Evolutionary conservation across 2,329 filamentous ascomycete genomes (phyloP).

Genomic region (Colletotrichum sp.): DNA sequence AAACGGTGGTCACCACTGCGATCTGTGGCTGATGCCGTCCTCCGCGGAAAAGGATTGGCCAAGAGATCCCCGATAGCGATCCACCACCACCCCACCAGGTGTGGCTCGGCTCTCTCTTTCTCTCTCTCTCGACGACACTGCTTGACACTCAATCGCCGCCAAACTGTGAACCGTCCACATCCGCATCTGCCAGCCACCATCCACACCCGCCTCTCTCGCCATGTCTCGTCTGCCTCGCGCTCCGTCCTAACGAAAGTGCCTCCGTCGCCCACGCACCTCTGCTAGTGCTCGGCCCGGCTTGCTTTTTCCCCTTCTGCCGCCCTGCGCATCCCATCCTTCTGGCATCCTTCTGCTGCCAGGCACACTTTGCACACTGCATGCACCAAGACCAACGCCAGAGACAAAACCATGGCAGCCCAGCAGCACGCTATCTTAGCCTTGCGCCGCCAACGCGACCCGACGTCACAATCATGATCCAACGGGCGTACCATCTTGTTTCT

Average conservation of each 20-base stretch:
- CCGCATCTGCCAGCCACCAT: not conserved
- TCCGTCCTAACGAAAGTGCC: not conserved
- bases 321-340: not conserved
- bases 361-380: not conserved
- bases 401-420: not conserved
- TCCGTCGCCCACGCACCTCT: not conserved
- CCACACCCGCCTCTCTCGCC: not conserved
- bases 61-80: no score
- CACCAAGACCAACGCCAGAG: not conserved
- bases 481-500: not conserved
- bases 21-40: not conserved
- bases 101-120: not conserved
- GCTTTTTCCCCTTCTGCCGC: not conserved
- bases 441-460: not conserved
- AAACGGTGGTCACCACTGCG: not conserved
- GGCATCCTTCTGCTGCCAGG: not conserved
- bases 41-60: not conserved
- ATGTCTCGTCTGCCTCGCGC: not conserved
- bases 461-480: constrained; percentile 6
- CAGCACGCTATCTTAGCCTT: not conserved
- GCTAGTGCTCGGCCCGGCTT: not conserved
- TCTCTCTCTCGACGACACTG: not conserved
- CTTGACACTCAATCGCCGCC: not conserved
- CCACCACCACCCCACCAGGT: not conserved
- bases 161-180: not conserved